Evolutionary conservation across 768 basidiomycete genomes (phyloP).

Genomic region (Xanthoconium purpureum): DNA sequence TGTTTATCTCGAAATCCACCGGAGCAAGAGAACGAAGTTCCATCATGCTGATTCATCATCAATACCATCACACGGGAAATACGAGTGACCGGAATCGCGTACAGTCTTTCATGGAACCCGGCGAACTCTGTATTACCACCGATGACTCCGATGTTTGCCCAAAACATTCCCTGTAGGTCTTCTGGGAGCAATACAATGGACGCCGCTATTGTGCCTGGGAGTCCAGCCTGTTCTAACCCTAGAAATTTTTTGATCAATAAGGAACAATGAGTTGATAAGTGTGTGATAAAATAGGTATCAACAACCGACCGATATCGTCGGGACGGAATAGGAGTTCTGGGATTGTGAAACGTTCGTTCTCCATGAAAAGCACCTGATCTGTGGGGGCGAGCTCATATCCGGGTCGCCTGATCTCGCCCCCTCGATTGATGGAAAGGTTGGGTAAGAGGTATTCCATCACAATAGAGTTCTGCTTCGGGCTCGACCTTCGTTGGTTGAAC

Average conservation of each 20-base stretch:
- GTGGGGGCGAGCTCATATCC: slow-evolving; percentile 53
- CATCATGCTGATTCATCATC: slow-evolving; percentile 45
- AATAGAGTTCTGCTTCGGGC: slow-evolving; percentile 60
- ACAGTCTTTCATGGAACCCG: slow-evolving; percentile 78
- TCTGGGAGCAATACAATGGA: slow-evolving; percentile 74
- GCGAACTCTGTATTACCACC: slow-evolving; percentile 79
- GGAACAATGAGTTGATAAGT: slow-evolving; percentile 4
- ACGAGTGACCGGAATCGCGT: slow-evolving; percentile 31
- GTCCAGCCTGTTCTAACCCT: slow-evolving; percentile 81
- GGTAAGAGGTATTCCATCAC: slow-evolving; percentile 90
- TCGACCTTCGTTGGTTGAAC: slow-evolving; percentile 39
- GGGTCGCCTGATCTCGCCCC: slow-evolving; percentile 51
- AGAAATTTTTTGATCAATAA: slow-evolving; percentile 7
- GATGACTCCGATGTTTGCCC: slow-evolving; percentile 88
- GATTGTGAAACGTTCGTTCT: slow-evolving; percentile 87
- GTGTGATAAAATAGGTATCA: slow-evolving; percentile 8
- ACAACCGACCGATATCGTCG: slow-evolving; percentile 74
- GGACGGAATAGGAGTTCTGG: slow-evolving; percentile 93
- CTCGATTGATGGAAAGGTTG: slow-evolving; percentile 70
- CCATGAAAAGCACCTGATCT: slow-evolving; percentile 78
- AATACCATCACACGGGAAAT: slow-evolving; percentile 14
- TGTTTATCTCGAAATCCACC: slow-evolving; percentile 68
- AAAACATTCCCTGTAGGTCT: slow-evolving; percentile 90
- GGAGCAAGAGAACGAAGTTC: slow-evolving; percentile 83
- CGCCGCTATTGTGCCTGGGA: slow-evolving; percentile 70